These are phyloP conservation scores for Pseudogymnoascus sp. DNA, from an alignment of 2,329 filamentous ascomycete species.

Conservation along the genomic window DNA sequence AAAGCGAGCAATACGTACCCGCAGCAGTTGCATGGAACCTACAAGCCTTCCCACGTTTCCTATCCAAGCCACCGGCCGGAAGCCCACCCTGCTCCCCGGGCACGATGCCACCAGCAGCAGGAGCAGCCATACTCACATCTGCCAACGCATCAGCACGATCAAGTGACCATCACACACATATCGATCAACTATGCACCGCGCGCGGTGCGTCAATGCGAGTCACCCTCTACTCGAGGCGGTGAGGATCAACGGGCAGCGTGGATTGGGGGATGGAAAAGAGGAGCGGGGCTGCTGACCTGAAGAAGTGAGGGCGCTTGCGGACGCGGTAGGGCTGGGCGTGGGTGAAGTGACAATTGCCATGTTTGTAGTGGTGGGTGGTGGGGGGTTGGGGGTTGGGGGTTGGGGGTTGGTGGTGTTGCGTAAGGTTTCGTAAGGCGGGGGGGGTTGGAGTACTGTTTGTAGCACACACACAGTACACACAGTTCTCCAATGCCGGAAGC, in stretches of 20 bases:
- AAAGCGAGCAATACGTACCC: neutral
- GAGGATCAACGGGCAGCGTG: neutral
- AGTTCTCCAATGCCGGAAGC: neutral
- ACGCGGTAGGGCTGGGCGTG: conserved; percentile 4
- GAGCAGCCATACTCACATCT: neutral
- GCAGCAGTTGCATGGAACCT: conserved; percentile 1
- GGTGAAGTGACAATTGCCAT: neutral
- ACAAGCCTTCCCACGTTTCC: neutral
- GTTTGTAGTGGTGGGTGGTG: neutral
- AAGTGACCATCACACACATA: neutral
- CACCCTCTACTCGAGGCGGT: neutral
- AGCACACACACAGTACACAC: neutral
- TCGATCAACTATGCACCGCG: neutral
- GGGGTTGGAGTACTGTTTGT: neutral
- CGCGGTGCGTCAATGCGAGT: neutral
- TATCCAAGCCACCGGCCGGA: neutral
- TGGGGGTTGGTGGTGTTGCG: neutral
- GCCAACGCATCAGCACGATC: neutral
- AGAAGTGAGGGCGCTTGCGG: conserved; percentile 5
- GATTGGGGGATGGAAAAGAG: neutral
- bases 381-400: no score
- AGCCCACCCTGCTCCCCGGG: neutral
- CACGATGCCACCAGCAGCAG: neutral
- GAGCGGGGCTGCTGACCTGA: conserved; percentile 7
- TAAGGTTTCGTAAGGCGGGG: neutral